Percentiles rank a stretch among this genome's conserved stretches.
Evolutionary conservation across 495 filamentous ascomycete genomes (phyloP).

Genomic region (Aspergillus bertholletiae): DNA sequence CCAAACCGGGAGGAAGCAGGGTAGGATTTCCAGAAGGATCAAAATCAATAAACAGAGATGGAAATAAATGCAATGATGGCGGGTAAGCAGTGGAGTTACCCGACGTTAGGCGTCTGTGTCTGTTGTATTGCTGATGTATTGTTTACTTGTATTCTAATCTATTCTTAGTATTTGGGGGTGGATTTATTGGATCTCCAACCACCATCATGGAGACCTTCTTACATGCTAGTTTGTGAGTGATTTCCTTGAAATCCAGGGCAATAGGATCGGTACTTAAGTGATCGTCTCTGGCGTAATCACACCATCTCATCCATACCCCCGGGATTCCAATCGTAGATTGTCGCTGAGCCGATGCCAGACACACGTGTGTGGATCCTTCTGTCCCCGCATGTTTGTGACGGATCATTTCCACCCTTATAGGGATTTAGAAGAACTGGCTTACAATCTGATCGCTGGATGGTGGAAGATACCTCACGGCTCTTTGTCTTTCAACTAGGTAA

Average conservation of each 20-base stretch:
- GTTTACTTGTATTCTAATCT: not conserved
- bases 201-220: too few relatives aligned
- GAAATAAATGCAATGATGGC: not conserved
- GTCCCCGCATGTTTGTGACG: not conserved
- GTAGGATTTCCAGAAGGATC: not conserved
- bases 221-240: too few relatives aligned
- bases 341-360: too few relatives aligned
- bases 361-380: constrained; percentile 4
- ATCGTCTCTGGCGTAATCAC: not conserved
- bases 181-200: too few relatives aligned
- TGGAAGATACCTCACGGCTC: not conserved
- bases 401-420: constrained; percentile 1
- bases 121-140: not conserved
- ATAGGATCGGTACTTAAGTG: too few relatives aligned
- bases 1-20: too few relatives aligned
- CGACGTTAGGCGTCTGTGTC: not conserved
- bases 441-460: not conserved
- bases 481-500: not conserved
- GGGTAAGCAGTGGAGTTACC: not conserved
- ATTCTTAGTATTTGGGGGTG: too few relatives aligned
- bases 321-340: not conserved
- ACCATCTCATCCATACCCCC: not conserved
- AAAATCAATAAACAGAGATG: not conserved
- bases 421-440: not conserved
- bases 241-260: too few relatives aligned